phyloP scores from a whole-genome alignment of 2,329 filamentous ascomycete genomes.

The Ascochyta pisi region DNA sequence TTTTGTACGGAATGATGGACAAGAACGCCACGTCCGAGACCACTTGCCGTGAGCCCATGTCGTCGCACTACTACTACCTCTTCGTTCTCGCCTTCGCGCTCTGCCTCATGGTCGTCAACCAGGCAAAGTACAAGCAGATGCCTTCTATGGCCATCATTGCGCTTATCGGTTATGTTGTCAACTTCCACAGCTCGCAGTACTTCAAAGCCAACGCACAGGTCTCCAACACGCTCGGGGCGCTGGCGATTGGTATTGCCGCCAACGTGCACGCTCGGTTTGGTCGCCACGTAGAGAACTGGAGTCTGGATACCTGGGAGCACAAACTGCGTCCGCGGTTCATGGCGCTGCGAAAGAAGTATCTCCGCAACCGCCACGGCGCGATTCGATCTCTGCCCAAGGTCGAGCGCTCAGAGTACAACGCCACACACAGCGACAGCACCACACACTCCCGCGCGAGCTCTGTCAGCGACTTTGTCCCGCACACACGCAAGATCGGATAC shows the following conservation, averaged over 20 bases:
- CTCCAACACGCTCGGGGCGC: constrained; percentile 77
- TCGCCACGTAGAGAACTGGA: constrained; percentile 63
- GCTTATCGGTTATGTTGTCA: constrained; percentile 75
- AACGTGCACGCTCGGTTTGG: constrained; percentile 79
- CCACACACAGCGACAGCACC: constrained; percentile 24
- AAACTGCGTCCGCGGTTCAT: constrained; percentile 53
- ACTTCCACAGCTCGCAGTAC: constrained; percentile 71
- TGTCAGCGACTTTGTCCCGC: constrained; percentile 37
- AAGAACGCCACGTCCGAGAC: constrained; percentile 55
- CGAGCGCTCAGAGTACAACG: constrained; percentile 30
- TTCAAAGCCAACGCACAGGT: constrained; percentile 76
- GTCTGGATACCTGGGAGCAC: constrained; percentile 62
- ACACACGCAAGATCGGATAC: constrained; percentile 62
- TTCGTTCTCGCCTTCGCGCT: constrained; percentile 78
- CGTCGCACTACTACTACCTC: constrained; percentile 66
- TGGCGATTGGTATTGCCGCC: constrained; percentile 77
- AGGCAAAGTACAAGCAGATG: constrained; percentile 79
- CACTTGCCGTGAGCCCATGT: constrained; percentile 55
- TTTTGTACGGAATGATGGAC: constrained; percentile 58
- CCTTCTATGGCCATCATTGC: constrained; percentile 79
- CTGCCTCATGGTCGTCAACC: constrained; percentile 78
- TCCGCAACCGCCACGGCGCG: constrained; percentile 29
- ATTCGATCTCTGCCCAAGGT: constrained; percentile 19
- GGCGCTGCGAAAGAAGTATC: constrained; percentile 36
- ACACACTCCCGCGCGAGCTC: constrained; percentile 32